Evolutionary conservation across 108 stramenopile genomes (phyloP).

Genomic region (Fragilariopsis cylindrus): DNA sequence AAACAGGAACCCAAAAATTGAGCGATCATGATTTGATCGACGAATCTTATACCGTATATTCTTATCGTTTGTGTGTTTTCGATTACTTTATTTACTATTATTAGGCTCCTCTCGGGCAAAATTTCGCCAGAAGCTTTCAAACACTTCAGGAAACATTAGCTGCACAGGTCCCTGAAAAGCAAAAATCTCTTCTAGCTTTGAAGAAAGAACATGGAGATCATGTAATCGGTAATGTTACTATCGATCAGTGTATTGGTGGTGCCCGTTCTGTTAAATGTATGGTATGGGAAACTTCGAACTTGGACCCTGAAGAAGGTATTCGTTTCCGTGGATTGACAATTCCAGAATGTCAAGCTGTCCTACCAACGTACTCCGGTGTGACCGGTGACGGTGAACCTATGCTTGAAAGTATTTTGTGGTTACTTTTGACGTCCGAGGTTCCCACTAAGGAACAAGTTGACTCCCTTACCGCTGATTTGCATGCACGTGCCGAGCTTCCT

Average conservation of each 20-base stretch:
- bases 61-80: not conserved
- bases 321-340: slow-evolving; percentile 98
- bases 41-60: not conserved
- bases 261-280: slow-evolving; percentile 98
- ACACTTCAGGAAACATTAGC: slow-evolving; percentile 90
- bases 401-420: slow-evolving; percentile 95
- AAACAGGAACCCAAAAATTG: slow-evolving; percentile 7
- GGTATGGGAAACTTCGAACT: slow-evolving; percentile 99
- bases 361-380: slow-evolving; percentile 93
- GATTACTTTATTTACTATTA: not conserved
- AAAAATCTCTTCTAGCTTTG: slow-evolving; percentile 78
- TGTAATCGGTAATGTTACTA: slow-evolving; percentile 96
- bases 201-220: slow-evolving; percentile 96
- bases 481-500: slow-evolving; percentile 87
- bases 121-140: slow-evolving; percentile 56
- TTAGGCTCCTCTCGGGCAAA: slow-evolving; percentile 24
- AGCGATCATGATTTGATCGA: not conserved
- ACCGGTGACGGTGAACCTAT: slow-evolving; percentile 95
- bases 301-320: slow-evolving; percentile 99
- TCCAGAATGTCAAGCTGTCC: slow-evolving; percentile 96
- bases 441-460: slow-evolving; percentile 98
- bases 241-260: slow-evolving; percentile 97
- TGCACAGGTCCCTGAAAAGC: slow-evolving; percentile 95
- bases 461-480: slow-evolving; percentile 92
- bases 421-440: slow-evolving; percentile 95